Conservation (phyloP, 208 protist species). For the Angomonas ambiguus region DNA sequence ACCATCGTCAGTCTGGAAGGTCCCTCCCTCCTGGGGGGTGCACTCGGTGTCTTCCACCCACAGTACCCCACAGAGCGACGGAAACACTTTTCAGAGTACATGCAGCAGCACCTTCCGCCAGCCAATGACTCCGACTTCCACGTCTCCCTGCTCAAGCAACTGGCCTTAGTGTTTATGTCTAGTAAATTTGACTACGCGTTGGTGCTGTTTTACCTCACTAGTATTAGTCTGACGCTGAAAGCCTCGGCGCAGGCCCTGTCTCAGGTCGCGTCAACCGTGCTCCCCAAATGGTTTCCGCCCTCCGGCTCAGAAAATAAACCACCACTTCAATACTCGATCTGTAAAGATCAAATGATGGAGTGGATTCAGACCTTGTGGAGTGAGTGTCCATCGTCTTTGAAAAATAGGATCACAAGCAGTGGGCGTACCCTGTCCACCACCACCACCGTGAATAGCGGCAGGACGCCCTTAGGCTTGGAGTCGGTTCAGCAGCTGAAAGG, state of each 20-base stretch:
- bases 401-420: background rate
- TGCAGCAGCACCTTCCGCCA: background rate
- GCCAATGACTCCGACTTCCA: background rate
- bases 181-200: conserved; percentile 1
- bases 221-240: background rate
- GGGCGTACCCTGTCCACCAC: no score
- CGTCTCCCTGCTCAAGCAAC: background rate
- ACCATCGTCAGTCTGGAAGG: conserved; percentile 4
- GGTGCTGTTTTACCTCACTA: background rate
- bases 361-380: background rate
- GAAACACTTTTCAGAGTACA: background rate
- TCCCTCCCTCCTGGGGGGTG: background rate
- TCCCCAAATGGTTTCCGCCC: background rate
- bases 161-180: conserved; percentile 1
- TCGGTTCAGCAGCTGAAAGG: background rate
- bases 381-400: background rate
- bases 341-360: background rate
- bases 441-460: background rate
- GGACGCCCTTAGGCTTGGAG: background rate
- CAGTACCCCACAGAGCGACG: background rate
- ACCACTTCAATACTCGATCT: background rate
- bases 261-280: background rate
- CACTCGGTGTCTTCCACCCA: background rate
- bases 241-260: background rate
- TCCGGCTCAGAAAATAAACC: background rate